Evolutionary conservation across 257 asterid species (phyloP), one percentile per base, ranked within the genome.

Genomic region (Nyctanthes arbortristis): DNA sequence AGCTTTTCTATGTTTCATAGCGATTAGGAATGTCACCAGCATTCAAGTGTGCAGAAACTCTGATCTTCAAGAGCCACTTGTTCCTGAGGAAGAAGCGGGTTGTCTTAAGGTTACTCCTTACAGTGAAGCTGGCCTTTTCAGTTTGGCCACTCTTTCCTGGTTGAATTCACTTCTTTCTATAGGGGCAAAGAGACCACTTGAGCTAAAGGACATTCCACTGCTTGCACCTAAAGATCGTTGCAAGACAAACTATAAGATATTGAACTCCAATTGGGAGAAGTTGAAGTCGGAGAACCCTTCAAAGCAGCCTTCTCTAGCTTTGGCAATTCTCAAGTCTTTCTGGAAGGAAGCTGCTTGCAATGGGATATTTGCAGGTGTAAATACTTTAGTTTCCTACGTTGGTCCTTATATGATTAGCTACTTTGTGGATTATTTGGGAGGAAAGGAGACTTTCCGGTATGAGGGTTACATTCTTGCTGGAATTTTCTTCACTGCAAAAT

Each of bases 111-210:
- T 94, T 61, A 94, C 95, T 40, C 97, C 97, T 25, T 94, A 87
- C 54, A 75, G 79, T 68, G 94, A 94, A 67, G 99, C 99, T 61
- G 95, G 99, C 4, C 9, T 94, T 72, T 78, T 91, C 61, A 91
- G 99, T 77, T 83, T 94, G 78, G 84, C 76, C 66, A 86, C 96
- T 71, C 95, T 94, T 72, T 94, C 97, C 56, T 94, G 99, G 99
- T 67, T 94, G 79, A 89, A 89, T 73, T 97, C 96, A 43, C 96
- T 94, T 71, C 97, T 94, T 65, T 91, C 99, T 8, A 73, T 69
- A 0, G 99, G 99, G 66, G 95, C 96, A 30, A 94, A 85, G 79
- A 91, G 96, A 68, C 97, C 99, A 0, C 96, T 94, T 22, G 99
- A 94, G 62, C 88, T 94, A 20, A 94, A 84, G 70, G 97, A 94